These are phyloP conservation scores for Colletotrichum sp. DNA, from an alignment of 2,329 filamentous ascomycete genomes.

Conservation along the genomic window DNA sequence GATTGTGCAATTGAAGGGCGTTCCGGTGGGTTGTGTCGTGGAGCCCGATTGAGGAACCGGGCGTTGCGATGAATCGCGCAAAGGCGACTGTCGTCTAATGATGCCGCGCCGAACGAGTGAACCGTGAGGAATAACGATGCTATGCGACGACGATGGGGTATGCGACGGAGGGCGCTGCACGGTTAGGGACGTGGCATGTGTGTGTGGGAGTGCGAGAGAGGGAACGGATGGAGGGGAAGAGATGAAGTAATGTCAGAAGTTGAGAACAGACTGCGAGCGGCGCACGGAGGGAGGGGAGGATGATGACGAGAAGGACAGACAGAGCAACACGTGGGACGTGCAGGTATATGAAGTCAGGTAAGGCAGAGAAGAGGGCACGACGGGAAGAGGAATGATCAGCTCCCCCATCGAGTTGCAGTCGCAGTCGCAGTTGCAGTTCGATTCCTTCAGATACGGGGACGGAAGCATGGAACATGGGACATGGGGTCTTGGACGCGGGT, in stretches of 20 bases:
- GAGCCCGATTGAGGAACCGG: background rate
- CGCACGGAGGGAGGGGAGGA: background rate
- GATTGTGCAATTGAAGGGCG: background rate
- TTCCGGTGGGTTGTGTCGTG: background rate
- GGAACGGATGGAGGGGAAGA: background rate
- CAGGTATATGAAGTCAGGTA: slow-evolving; percentile 3
- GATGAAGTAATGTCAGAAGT: background rate
- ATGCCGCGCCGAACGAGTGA: background rate
- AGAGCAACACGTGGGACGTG: slow-evolving; percentile 10
- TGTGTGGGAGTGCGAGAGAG: background rate
- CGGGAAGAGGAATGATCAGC: background rate
- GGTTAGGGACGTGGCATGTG: background rate
- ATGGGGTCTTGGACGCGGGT: background rate
- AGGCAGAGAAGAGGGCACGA: background rate
- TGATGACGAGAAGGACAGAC: background rate
- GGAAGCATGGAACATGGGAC: background rate
- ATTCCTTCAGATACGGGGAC: background rate
- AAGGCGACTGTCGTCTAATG: background rate
- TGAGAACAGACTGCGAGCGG: background rate
- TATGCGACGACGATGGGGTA: background rate
- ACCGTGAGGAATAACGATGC: background rate
- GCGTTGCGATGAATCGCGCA: background rate
- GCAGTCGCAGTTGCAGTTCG: background rate
- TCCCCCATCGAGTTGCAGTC: background rate
- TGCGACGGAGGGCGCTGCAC: background rate